Base-by-base conservation (phyloP, 108 stramenopile species). In the Skeletonema menzelii region DNA sequence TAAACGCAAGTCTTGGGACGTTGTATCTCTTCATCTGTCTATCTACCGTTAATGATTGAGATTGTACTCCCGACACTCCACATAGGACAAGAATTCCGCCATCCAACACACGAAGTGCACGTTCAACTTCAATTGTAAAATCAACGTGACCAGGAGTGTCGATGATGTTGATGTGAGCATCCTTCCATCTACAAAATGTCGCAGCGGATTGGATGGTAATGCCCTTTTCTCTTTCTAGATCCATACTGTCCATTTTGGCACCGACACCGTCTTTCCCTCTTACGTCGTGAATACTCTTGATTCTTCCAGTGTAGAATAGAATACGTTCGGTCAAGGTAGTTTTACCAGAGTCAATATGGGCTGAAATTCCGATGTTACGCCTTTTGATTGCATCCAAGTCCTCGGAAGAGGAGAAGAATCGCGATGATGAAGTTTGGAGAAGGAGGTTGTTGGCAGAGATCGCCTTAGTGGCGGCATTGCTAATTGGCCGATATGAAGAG, bases 221-320 rank as follows among this genome's bases (percentile, higher is more conserved):
- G 32, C 98, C 98, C 79, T 98, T 98, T 83, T 99, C 97, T 40
- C 97, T 82, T 74, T 99, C 99, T 46, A 99, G 78, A 59, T 99
- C 99, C 99, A 99, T 99, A 64, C 82, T 85, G 84, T 99, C 99
- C 99, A 99, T 99, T 75, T 99, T 99, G 67, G 99, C 99, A 17
- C 98, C 98, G n/a, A 98, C 97, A 4, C 98, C 98, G 75, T 96
- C 95, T 69, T 95, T 96, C 7, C 97, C 95, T 15, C 95, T 85
- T n/a, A 99, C 99, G 73, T 99, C 99, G 75, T 99, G 98, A 71
- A 99, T 99, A 24, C 91, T 74, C 19, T 91, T 91, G 70, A 99
- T 99, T 12, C 95, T 72, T 26, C 99, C 99, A 0, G 99, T 99
- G 89, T 99, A 99, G 79, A 85, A 99, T 3, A 99, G 86, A 55